Percentiles rank a stretch among this genome's conserved stretches.
These are phyloP conservation scores for Haplosporangium gracile DNA, from an alignment of 192 early-diverging fungal genomes.

Conservation along the genomic window DNA sequence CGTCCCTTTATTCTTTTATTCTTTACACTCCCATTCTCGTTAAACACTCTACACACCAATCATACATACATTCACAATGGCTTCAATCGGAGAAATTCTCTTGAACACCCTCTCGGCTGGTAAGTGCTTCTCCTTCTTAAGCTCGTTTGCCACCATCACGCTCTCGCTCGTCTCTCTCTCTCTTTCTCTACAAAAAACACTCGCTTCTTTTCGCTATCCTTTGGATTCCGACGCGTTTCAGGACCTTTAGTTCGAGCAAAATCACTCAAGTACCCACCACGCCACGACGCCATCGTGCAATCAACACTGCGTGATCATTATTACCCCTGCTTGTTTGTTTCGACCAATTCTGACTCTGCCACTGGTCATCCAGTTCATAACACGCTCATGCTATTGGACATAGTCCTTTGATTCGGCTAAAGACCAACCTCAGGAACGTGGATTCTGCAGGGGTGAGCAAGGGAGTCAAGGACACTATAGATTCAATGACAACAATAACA, in stretches of 20 bases:
- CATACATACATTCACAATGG: slow-evolving; percentile 20
- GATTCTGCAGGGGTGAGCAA: neutral
- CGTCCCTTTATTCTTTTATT: slow-evolving; percentile 3
- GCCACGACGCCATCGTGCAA: neutral
- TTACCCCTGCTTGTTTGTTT: neutral
- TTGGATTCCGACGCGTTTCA: neutral
- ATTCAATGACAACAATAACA: neutral
- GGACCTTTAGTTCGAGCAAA: neutral
- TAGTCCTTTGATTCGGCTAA: neutral
- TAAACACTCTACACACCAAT: neutral
- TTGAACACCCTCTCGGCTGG: slow-evolving; percentile 82
- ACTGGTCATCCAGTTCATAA: neutral
- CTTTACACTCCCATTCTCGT: neutral
- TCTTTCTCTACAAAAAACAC: neutral
- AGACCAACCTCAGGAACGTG: neutral
- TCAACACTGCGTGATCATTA: neutral
- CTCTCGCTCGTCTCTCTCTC: neutral
- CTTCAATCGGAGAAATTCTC: slow-evolving; percentile 79
- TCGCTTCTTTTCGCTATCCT: neutral
- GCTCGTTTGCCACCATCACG: neutral
- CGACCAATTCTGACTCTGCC: neutral
- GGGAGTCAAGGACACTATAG: neutral
- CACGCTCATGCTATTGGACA: neutral
- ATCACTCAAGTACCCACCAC: neutral
- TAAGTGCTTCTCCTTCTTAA: slow-evolving; percentile 39